phyloP scores from a whole-genome alignment of 2,329 filamentous ascomycete species.

The Botrytis medusae region DNA sequence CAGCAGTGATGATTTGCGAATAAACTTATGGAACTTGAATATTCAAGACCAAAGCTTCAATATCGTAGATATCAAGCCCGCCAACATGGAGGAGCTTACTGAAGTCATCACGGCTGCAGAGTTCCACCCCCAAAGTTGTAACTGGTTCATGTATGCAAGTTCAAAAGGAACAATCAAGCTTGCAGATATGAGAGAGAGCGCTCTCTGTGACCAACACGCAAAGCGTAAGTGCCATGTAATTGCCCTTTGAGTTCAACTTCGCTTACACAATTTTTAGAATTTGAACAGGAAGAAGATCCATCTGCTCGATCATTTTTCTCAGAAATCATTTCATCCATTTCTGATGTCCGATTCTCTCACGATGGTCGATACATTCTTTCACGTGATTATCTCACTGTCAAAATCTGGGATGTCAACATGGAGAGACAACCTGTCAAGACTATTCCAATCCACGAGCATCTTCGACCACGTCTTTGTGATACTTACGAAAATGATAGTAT shows the following conservation, averaged over 20 bases:
- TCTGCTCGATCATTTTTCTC: slow-evolving; percentile 98
- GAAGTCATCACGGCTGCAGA: slow-evolving; percentile 98
- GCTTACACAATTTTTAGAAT: slow-evolving; percentile 59
- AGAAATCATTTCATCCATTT: slow-evolving; percentile 99
- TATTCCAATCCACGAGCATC: slow-evolving; percentile 96
- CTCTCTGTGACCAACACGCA: slow-evolving; percentile 90
- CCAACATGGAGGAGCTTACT: slow-evolving; percentile 99
- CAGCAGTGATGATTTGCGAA: slow-evolving; percentile 94
- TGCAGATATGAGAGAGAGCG: slow-evolving; percentile 96
- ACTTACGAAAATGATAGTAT: slow-evolving; percentile 99
- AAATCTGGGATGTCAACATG: slow-evolving; percentile 99
- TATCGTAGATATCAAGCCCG: slow-evolving; percentile 99
- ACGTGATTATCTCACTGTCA: slow-evolving; percentile 96
- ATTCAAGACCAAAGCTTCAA: slow-evolving; percentile 99
- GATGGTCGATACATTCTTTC: slow-evolving; percentile 97
- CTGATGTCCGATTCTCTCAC: slow-evolving; percentile 94
- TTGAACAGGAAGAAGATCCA: slow-evolving; percentile 98
- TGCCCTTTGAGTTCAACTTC: slow-evolving; percentile 19
- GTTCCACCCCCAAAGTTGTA: slow-evolving; percentile 95
- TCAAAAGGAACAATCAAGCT: slow-evolving; percentile 99
- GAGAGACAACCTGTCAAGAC: slow-evolving; percentile 96
- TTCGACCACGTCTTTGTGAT: slow-evolving; percentile 90
- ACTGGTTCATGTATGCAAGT: slow-evolving; percentile 99
- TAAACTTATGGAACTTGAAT: slow-evolving; percentile 99
- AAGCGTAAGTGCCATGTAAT: slow-evolving; percentile 63